A percentile compares a stretch with the other conserved stretches of the same genome.
Evolutionary conservation across 768 basidiomycete genomes (phyloP).

Genomic region (Termitomyces bulborhizus): DNA sequence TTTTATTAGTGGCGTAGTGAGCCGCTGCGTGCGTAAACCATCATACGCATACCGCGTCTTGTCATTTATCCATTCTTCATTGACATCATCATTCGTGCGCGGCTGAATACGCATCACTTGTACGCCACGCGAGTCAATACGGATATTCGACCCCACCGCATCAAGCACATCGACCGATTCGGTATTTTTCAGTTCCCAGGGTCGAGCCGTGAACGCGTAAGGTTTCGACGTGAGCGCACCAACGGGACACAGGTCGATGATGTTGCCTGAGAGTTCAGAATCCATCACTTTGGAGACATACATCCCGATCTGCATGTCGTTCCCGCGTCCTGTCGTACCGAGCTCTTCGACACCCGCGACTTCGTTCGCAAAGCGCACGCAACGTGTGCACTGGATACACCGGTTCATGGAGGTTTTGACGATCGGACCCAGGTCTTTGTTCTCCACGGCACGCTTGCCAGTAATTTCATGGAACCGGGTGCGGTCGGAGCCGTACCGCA

Average conservation of each 20-base stretch:
- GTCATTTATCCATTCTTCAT: slow-evolving; percentile 99
- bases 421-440: slow-evolving; percentile 96
- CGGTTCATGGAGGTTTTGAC: slow-evolving; percentile 99
- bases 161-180: slow-evolving; percentile 95
- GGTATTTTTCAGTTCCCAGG: slow-evolving; percentile 98
- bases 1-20: slow-evolving; percentile 88
- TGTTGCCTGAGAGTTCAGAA: slow-evolving; percentile 95
- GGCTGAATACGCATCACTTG: slow-evolving; percentile 98
- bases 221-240: slow-evolving; percentile 98
- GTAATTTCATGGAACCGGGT: slow-evolving; percentile 97
- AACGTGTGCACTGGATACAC: slow-evolving; percentile 99
- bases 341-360: slow-evolving; percentile 98
- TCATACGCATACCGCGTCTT: slow-evolving; percentile 98
- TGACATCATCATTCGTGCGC: slow-evolving; percentile 93
- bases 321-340: slow-evolving; percentile 94
- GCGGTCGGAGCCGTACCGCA: slow-evolving; percentile 98
- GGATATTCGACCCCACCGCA: slow-evolving; percentile 94
- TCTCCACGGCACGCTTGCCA: slow-evolving; percentile 96
- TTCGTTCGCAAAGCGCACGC: slow-evolving; percentile 98
- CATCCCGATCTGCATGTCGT: slow-evolving; percentile 97
- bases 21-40: slow-evolving; percentile 89
- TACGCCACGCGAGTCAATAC: slow-evolving; percentile 90
- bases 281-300: slow-evolving; percentile 98
- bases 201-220: slow-evolving; percentile 94
- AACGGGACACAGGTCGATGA: slow-evolving; percentile 96